A percentile compares a stretch with the other conserved stretches of the same genome.
These are phyloP conservation scores for Trichoderma sp. DNA, from an alignment of 2,329 filamentous ascomycete genomes.

Conservation along the genomic window DNA sequence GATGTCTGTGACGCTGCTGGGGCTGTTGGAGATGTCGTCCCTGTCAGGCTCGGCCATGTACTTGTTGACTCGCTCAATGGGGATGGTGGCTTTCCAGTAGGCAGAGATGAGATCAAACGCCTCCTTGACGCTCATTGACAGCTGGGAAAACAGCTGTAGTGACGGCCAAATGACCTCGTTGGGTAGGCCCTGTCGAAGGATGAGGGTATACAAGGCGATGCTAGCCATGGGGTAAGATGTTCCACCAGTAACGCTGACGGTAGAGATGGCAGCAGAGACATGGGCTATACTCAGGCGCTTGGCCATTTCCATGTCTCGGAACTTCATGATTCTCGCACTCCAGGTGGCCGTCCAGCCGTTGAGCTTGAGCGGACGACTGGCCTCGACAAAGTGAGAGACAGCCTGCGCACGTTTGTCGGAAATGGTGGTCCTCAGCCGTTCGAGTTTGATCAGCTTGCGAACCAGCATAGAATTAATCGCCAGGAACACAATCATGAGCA, in stretches of 20 bases:
- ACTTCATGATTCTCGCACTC: slow-evolving; percentile 36
- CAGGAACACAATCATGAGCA: slow-evolving; percentile 67
- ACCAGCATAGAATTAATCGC: slow-evolving; percentile 66
- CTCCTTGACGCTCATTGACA: slow-evolving; percentile 70
- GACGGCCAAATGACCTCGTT: slow-evolving; percentile 86
- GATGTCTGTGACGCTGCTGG: slow-evolving; percentile 39
- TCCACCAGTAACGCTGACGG: slow-evolving; percentile 68
- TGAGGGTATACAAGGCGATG: slow-evolving; percentile 75
- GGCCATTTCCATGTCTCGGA: slow-evolving; percentile 36
- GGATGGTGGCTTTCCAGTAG: slow-evolving; percentile 77
- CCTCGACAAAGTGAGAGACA: slow-evolving; percentile 82
- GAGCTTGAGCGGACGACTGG: slow-evolving; percentile 63
- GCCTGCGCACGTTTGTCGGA: slow-evolving; percentile 77
- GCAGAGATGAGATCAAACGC: slow-evolving; percentile 73
- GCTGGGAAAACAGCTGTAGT: slow-evolving; percentile 72
- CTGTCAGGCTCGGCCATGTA: slow-evolving; percentile 88
- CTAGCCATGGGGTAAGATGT: slow-evolving; percentile 75
- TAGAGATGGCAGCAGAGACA: slow-evolving; percentile 51
- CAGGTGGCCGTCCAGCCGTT: slow-evolving; percentile 41
- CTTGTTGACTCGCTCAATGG: slow-evolving; percentile 74
- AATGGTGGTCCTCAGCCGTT: slow-evolving; percentile 65
- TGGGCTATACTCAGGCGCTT: slow-evolving; percentile 38
- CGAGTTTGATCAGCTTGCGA: slow-evolving; percentile 62
- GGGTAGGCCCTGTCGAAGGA: slow-evolving; percentile 64
- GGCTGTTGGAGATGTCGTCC: slow-evolving; percentile 44